phyloP scores from a whole-genome alignment of 2,329 filamentous ascomycete species.

The Neonectria hederae region DNA sequence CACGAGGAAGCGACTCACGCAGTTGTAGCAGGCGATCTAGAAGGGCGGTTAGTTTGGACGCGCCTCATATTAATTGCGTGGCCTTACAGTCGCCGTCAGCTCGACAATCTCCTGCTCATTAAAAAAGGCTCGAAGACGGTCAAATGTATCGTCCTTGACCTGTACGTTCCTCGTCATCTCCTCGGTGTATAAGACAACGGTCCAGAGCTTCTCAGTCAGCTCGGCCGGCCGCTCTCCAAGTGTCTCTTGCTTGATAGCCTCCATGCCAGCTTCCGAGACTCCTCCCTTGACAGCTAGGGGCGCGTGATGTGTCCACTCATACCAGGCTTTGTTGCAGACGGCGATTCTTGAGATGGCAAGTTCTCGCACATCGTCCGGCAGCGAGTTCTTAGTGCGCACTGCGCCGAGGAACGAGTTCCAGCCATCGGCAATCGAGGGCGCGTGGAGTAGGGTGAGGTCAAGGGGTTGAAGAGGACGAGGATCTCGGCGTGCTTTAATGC shows the following conservation, averaged over 20 bases:
- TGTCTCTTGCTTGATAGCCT: conserved; percentile 51
- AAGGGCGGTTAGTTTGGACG: conserved; percentile 28
- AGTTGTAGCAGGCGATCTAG: conserved; percentile 79
- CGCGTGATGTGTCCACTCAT: conserved; percentile 84
- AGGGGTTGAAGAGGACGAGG: conserved; percentile 77
- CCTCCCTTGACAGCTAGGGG: conserved; percentile 71
- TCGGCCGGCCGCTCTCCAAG: conserved; percentile 45
- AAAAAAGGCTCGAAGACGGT: conserved; percentile 67
- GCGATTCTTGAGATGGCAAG: conserved; percentile 84
- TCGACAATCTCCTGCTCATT: conserved; percentile 80
- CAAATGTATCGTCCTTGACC: conserved; percentile 76
- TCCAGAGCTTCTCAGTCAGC: conserved; percentile 70
- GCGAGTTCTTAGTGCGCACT: conserved; percentile 62
- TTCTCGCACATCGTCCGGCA: conserved; percentile 71
- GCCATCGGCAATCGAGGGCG: conserved; percentile 77
- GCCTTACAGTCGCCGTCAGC: conserved; percentile 75
- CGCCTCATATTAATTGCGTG: not conserved
- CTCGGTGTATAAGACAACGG: conserved; percentile 78
- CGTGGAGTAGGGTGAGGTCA: conserved; percentile 80
- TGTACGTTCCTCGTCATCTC: conserved; percentile 82
- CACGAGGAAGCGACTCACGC: conserved; percentile 84
- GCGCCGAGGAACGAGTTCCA: conserved; percentile 77
- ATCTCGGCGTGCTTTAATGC: conserved; percentile 71
- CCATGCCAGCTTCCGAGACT: conserved; percentile 61
- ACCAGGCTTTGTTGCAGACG: conserved; percentile 82